A percentile compares a stretch with the other conserved stretches of the same genome.
phyloP scores from a whole-genome alignment of 108 stramenopile genomes.

The Conticribra guillardii region DNA sequence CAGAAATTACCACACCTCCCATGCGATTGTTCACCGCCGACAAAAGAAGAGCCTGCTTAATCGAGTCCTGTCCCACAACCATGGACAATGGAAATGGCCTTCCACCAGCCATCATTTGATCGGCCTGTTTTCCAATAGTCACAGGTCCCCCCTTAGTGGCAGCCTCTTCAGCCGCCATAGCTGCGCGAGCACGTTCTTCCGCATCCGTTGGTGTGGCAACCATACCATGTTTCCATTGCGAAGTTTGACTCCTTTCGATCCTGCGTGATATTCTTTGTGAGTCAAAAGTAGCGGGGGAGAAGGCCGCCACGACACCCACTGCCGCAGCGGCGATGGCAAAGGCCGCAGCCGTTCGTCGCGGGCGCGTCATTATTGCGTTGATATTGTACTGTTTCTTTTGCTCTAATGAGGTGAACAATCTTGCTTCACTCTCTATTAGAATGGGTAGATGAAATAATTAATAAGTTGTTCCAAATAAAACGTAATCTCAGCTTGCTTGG shows the following conservation, averaged over 20 bases:
- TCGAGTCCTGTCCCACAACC: constrained; percentile 94
- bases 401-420: no score
- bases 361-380: constrained; percentile 34
- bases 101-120: constrained; percentile 57
- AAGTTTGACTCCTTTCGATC: neutral
- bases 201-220: constrained; percentile 24
- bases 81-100: constrained; percentile 94
- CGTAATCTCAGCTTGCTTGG: no score
- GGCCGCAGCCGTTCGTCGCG: constrained; percentile 41
- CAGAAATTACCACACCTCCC: constrained; percentile 96
- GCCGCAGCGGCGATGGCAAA: constrained; percentile 24
- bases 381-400: no score
- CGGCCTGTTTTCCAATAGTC: constrained; percentile 40
- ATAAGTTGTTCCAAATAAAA: no score
- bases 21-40: constrained; percentile 90
- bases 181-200: constrained; percentile 51
- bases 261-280: constrained; percentile 23
- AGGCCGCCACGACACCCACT: constrained; percentile 28
- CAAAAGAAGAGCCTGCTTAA: constrained; percentile 94
- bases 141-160: neutral
- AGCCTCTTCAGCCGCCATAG: constrained; percentile 47
- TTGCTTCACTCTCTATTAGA: no score
- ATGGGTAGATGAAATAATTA: no score
- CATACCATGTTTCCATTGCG: neutral
- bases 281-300: constrained; percentile 19